phyloP scores from a whole-genome alignment of 2,329 filamentous ascomycete species.

The Neurospora sp. region DNA sequence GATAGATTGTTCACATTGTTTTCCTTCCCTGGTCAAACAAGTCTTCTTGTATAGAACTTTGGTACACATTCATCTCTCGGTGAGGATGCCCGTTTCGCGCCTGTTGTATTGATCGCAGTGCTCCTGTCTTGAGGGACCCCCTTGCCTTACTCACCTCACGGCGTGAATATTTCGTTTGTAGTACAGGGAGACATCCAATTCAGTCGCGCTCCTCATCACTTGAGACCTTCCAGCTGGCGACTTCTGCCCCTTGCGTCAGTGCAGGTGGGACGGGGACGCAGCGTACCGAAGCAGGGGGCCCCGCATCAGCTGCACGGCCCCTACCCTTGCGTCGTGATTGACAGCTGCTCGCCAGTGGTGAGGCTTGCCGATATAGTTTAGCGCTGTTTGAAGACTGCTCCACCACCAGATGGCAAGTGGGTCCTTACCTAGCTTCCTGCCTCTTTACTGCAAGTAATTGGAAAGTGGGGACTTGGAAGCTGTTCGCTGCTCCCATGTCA shows the following conservation, averaged over 20 bases:
- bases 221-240: background rate
- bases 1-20: slow-evolving; percentile 16
- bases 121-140: background rate
- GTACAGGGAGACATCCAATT: background rate
- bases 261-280: background rate
- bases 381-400: background rate
- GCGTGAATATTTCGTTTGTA: background rate
- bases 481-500: background rate
- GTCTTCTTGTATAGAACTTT: background rate
- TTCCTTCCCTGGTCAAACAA: background rate
- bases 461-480: background rate
- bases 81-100: background rate
- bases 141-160: background rate
- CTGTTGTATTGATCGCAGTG: background rate
- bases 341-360: slow-evolving; percentile 19
- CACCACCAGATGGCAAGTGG: background rate
- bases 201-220: background rate
- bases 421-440: background rate
- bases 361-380: slow-evolving; percentile 7
- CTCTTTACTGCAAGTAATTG: background rate
- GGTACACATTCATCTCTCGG: background rate
- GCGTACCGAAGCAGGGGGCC: background rate
- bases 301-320: background rate
- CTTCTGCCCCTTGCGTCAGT: background rate
- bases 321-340: background rate